Percentiles rank a stretch among this genome's conserved stretches.
Evolutionary conservation across 2,329 filamentous ascomycete species (phyloP).

Genomic region (Stagonosporopsis vannaccii): DNA sequence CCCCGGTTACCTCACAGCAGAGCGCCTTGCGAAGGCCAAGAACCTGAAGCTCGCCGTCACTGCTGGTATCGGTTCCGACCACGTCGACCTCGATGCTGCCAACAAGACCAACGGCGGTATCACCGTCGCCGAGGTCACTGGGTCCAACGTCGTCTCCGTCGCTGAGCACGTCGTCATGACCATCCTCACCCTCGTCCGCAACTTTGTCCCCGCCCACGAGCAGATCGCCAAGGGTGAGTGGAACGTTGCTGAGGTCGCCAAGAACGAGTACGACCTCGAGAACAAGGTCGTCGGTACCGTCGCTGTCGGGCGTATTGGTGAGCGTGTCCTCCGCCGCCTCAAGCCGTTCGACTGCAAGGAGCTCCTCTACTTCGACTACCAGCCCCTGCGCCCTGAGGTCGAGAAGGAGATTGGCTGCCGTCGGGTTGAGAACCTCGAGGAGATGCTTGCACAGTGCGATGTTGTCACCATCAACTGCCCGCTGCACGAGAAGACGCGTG

Average conservation of each 20-base stretch:
- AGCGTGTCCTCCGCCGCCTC: constrained; percentile 94
- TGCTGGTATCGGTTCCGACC: constrained; percentile 97
- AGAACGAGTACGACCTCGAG: constrained; percentile 98
- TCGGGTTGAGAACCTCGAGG: constrained; percentile 87
- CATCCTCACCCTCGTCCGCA: constrained; percentile 92
- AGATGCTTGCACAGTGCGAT: constrained; percentile 93
- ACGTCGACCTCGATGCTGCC: constrained; percentile 94
- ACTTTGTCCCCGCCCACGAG: constrained; percentile 98
- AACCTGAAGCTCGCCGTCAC: constrained; percentile 98
- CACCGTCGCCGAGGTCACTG: constrained; percentile 97
- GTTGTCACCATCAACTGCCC: constrained; percentile 99
- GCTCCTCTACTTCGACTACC: constrained; percentile 99
- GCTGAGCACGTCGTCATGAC: constrained; percentile 99
- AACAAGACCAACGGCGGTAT: constrained; percentile 98
- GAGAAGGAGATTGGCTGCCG: constrained; percentile 97
- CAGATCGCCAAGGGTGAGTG: constrained; percentile 88
- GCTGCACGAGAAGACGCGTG: constrained; percentile 95
- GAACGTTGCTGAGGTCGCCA: constrained; percentile 94
- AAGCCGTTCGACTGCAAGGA: constrained; percentile 99
- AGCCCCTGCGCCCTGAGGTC: constrained; percentile 82
- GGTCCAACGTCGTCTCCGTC: constrained; percentile 97
- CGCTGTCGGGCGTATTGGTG: constrained; percentile 94
- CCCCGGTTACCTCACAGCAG: constrained; percentile 94
- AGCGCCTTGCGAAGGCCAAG: constrained; percentile 97
- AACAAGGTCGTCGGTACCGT: constrained; percentile 98